Percentiles rank a stretch among this genome's conserved stretches.
These are phyloP conservation scores for Aspergillus felis DNA, from an alignment of 2,329 filamentous ascomycete genomes.

Conservation along the genomic window DNA sequence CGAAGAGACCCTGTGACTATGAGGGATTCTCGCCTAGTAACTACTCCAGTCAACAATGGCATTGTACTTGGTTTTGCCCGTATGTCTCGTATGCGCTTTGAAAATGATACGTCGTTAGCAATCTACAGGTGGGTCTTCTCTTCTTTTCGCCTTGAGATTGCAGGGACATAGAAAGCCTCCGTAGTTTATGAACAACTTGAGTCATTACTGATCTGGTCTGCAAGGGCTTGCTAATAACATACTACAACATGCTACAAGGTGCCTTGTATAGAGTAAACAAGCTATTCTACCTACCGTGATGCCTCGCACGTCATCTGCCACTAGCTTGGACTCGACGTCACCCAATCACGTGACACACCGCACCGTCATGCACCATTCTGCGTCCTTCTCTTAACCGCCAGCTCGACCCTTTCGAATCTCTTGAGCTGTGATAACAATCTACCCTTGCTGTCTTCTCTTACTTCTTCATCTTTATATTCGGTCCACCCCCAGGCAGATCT, in stretches of 20 bases:
- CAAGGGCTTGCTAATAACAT: neutral
- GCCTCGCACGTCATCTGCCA: neutral
- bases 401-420: constrained; percentile 11
- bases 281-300: too few relatives aligned
- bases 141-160: too few relatives aligned
- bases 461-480: neutral
- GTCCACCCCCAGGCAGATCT: neutral
- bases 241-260: neutral
- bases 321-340: constrained; percentile 12
- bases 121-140: neutral
- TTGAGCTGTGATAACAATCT: constrained; percentile 3
- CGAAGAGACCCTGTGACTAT: neutral
- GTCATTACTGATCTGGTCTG: neutral
- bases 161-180: too few relatives aligned
- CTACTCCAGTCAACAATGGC: neutral
- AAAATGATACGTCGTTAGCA: neutral
- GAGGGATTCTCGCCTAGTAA: neutral
- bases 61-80: neutral
- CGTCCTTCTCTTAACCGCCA: constrained; percentile 13
- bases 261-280: neutral
- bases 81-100: neutral
- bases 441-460: constrained; percentile 4
- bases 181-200: too few relatives aligned
- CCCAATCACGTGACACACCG: constrained; percentile 16
- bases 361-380: constrained; percentile 8